These are phyloP conservation scores for Metarhizium humberi DNA, from an alignment of 2,329 filamentous ascomycete genomes.

Conservation along the genomic window DNA sequence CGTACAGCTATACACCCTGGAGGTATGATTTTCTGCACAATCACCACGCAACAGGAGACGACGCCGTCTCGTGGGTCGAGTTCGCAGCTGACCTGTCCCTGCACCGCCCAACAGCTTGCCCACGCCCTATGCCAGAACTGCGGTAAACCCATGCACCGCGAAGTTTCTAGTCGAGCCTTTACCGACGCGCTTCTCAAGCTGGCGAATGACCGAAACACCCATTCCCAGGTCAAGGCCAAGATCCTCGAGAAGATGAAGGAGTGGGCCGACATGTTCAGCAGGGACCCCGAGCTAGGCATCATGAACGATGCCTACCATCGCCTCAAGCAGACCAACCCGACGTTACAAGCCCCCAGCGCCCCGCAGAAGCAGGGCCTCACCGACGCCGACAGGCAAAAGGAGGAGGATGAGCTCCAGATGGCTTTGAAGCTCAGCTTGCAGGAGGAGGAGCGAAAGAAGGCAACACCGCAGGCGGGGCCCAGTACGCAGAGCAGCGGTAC, in stretches of 20 bases:
- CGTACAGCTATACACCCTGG: slow-evolving; percentile 89
- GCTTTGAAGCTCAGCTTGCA: slow-evolving; percentile 86
- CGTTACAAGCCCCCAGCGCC: slow-evolving; percentile 82
- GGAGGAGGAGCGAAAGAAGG: slow-evolving; percentile 62
- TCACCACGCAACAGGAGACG: not conserved
- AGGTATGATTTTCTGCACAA: slow-evolving; percentile 40
- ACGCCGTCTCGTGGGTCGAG: not conserved
- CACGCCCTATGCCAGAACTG: slow-evolving; percentile 92
- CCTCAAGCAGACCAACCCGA: slow-evolving; percentile 77
- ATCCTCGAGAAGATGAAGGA: slow-evolving; percentile 94
- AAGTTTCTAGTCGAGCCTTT: slow-evolving; percentile 83
- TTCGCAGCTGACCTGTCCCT: not conserved
- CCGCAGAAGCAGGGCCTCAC: slow-evolving; percentile 90
- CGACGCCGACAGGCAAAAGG: slow-evolving; percentile 80
- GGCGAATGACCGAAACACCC: slow-evolving; percentile 89
- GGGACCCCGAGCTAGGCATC: slow-evolving; percentile 84
- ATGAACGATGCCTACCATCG: slow-evolving; percentile 94
- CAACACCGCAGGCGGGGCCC: slow-evolving; percentile 25
- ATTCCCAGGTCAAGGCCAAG: slow-evolving; percentile 93
- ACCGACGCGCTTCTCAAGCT: slow-evolving; percentile 88
- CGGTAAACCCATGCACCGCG: slow-evolving; percentile 75
- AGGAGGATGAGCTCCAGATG: slow-evolving; percentile 96
- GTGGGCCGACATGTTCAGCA: slow-evolving; percentile 91
- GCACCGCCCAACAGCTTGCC: slow-evolving; percentile 49
- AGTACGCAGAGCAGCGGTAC: slow-evolving; percentile 23